Evolutionary conservation across 1,139 yeast genomes (phyloP).

Genomic region (Geotrichum fermentans): DNA sequence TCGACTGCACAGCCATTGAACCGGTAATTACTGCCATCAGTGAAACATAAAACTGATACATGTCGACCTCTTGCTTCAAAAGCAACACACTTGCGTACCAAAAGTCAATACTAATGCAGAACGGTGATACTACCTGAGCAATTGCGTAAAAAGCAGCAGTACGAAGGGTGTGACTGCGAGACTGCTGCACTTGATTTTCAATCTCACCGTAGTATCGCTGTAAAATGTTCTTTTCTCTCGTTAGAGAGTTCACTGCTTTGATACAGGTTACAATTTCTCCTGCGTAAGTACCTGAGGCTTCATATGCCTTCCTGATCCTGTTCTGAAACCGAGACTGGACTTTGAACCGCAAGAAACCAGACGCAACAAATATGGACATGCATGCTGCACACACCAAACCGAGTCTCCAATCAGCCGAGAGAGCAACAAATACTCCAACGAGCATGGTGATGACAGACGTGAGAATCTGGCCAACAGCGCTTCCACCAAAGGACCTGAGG

Average conservation of each 20-base stretch:
- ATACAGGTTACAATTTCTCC: conserved; percentile 38
- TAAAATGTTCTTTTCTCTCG: conserved; percentile 38
- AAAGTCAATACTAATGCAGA: conserved; percentile 39
- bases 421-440: conserved; percentile 67
- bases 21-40: conserved; percentile 63
- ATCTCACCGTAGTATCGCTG: conserved; percentile 31
- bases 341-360: conserved; percentile 75
- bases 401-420: conserved; percentile 63
- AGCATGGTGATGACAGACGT: conserved; percentile 68
- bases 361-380: conserved; percentile 66
- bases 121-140: conserved; percentile 38
- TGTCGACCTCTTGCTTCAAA: conserved; percentile 28
- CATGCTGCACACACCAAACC: conserved; percentile 54
- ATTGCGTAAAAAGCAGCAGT: conserved; percentile 36
- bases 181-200: conserved; percentile 31
- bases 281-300: conserved; percentile 38
- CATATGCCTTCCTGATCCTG: conserved; percentile 39
- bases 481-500: conserved; percentile 79
- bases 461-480: conserved; percentile 70
- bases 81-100: conserved; percentile 40
- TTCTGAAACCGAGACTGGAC: conserved; percentile 68
- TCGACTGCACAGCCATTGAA: conserved; percentile 79
- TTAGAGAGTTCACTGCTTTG: conserved; percentile 38
- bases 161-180: conserved; percentile 30
- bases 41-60: conserved; percentile 38